A percentile compares a stretch with the other conserved stretches of the same genome.
Evolutionary conservation across 495 filamentous ascomycete genomes (phyloP).

Genomic region (Sordaria brevicollis): DNA sequence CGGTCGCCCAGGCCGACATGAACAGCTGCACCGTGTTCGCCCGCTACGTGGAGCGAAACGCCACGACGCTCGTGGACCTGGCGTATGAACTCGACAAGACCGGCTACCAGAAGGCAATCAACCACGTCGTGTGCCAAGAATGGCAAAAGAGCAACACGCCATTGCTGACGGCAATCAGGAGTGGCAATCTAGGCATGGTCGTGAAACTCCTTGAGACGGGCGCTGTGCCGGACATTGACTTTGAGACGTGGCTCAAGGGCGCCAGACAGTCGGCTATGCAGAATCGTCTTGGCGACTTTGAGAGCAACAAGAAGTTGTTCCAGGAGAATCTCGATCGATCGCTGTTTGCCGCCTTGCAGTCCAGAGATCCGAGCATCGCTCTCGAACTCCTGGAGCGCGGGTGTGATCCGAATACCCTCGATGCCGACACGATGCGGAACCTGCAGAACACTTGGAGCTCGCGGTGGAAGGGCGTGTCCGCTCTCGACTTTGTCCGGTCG

Average conservation of each 20-base stretch:
- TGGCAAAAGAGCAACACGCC: slow-evolving; percentile 24
- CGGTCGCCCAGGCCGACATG: slow-evolving; percentile 59
- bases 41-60: slow-evolving; percentile 35
- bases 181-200: slow-evolving; percentile 23
- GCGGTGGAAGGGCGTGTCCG: slow-evolving; percentile 25
- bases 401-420: slow-evolving; percentile 44
- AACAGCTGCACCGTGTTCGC: slow-evolving; percentile 50
- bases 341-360: slow-evolving; percentile 44
- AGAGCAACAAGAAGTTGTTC: slow-evolving; percentile 34
- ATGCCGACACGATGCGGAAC: slow-evolving; percentile 20
- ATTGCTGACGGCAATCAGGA: slow-evolving; percentile 22
- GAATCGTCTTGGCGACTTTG: slow-evolving; percentile 19
- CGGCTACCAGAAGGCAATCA: slow-evolving; percentile 50
- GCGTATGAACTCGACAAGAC: slow-evolving; percentile 50
- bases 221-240: slow-evolving; percentile 29
- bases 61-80: slow-evolving; percentile 43
- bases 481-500: slow-evolving; percentile 46
- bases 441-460: slow-evolving; percentile 13
- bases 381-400: slow-evolving; percentile 48
- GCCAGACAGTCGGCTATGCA: slow-evolving; percentile 20
- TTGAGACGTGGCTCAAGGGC: slow-evolving; percentile 34
- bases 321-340: slow-evolving; percentile 41
- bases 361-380: slow-evolving; percentile 39
- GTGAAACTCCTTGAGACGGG: slow-evolving; percentile 32
- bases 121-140: slow-evolving; percentile 39